Evolutionary conservation across 306 rosid genomes (phyloP), one percentile per base, ranked within the genome.

Genomic region (Lagenaria siceraria): DNA sequence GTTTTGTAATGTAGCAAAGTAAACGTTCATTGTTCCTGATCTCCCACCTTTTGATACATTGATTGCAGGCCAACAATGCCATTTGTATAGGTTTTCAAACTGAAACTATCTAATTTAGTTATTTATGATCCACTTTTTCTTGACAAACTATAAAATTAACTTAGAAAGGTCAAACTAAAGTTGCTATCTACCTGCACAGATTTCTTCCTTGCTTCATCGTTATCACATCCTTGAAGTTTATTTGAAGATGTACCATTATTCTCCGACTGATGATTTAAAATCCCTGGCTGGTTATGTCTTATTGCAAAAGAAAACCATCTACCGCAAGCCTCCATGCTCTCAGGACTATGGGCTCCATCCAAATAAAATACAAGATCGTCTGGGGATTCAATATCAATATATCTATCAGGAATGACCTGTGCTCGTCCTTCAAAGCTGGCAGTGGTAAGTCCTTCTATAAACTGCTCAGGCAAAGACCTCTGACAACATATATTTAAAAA

Each of bases 291-390:
- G 78, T 78, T 78, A 36, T 86, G 86, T 66, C 87, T 87, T 80
- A 87, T 73, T 36, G 91, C 87, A 84, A 76, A 79, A 73, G 93
- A 90, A 86, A 95, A 95, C 98, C 98, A 95, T 77, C 78, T 88
- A 19, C 91, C 96, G 81, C 98, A 90, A 49, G 85, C 83, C 85
- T 90, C 97, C 91, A 95, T 78, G 83, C 97, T 95, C 88, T 95
- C 97, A 42, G 97, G 97, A 82, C 97, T 95, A 85, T 95, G 98
- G 63, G 98, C 98, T 78, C 97, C 98, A 77, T 95, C 98, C 85
- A 95, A 75, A 85, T 84, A 92, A 86, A 95, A 95, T 53, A 87
- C 84, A 66, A 92, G 90, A 71, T 87, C 90, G 79, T 87, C 87
- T 43, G 87, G 79, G 71, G 54, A 80, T 81, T 87, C 90, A 49